Base-by-base conservation (phyloP, 306 rosid species). In the Dryas alaskensis region DNA sequence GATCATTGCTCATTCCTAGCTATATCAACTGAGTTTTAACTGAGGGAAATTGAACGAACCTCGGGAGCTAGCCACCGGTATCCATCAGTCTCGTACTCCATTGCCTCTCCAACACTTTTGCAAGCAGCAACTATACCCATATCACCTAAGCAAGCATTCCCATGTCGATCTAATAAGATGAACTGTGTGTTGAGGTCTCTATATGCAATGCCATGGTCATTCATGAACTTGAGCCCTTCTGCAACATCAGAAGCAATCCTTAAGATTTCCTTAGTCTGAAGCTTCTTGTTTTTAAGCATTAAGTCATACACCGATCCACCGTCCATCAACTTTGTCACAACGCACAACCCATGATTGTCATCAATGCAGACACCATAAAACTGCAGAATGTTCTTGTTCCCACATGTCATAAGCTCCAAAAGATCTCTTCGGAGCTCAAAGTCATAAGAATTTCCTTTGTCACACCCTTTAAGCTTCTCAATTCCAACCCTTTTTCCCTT, bases 1-100 rank as follows among this genome's bases (percentile, higher is more conserved):
- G 27, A 40, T 13, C 14, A 25, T 22, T 10, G 48, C 45, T 37
- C 12, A 62, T 14, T 39, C 22, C 52, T 46, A 65, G 65, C 19
- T 53, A 37, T 69, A 78, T 48, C n/a, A 52, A 78, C 10, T 57
- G 37, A 69, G 51, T 73, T 69, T 57, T 80, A 65, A 75, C 46
- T 27, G 75, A 70, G 44, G 81, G 8, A 51, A 84, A 72, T 65
- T 54, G 67, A 75, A 73, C 96, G 70, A 78, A 94, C 98, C 98
- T 94, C 99, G 0, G 97, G 97, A 83, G 99, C 99, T 40, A 94
- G 86, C 99, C 97, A 94, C 44, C 93, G 84, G 67, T 88, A 94
- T 61, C 99, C 99, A 83, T 94, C 97, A 49, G 95, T 94, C 87
- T 94, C 99, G 42, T 92, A 94, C 81, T 94, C 97, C 81, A 78